These are phyloP conservation scores for Chenopodium formosanum DNA, from an alignment of 148 eudicot species.

Conservation along the genomic window DNA sequence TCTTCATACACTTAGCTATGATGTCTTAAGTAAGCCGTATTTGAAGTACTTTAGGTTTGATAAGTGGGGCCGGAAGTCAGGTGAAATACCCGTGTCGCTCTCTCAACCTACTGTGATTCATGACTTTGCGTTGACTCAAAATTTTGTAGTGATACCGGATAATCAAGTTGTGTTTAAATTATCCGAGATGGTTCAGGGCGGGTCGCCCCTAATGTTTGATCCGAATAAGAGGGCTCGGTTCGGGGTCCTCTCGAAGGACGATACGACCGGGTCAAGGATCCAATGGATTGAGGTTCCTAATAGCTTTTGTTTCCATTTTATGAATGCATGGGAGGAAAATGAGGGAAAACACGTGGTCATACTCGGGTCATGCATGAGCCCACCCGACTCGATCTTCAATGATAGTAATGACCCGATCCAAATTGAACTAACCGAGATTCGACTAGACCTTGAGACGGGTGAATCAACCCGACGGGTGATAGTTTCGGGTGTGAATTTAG, in stretches of 20 bases:
- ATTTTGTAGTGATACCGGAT: slow-evolving; percentile 55
- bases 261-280: slow-evolving; percentile 19
- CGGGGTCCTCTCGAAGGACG: slow-evolving; percentile 40
- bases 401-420: slow-evolving; percentile 9
- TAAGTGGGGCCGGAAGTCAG: slow-evolving; percentile 38
- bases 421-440: slow-evolving; percentile 46
- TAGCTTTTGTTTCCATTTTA: slow-evolving; percentile 57
- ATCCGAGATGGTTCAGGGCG: slow-evolving; percentile 48
- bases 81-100: slow-evolving; percentile 40
- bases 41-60: slow-evolving; percentile 45
- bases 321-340: slow-evolving; percentile 63
- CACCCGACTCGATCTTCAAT: slow-evolving; percentile 48
- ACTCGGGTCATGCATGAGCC: slow-evolving; percentile 59
- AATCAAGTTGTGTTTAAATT: slow-evolving; percentile 54
- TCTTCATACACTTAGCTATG: slow-evolving; percentile 45
- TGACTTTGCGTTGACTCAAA: slow-evolving; percentile 58
- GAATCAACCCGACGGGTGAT: slow-evolving; percentile 42
- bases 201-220: slow-evolving; percentile 47
- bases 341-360: slow-evolving; percentile 36
- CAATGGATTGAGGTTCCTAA: slow-evolving; percentile 48
- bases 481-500: slow-evolving; percentile 42
- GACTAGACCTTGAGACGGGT: slow-evolving; percentile 38
- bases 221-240: slow-evolving; percentile 43
- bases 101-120: slow-evolving; percentile 56
- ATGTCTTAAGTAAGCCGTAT: slow-evolving; percentile 50